Evolutionary conservation across 2,329 filamentous ascomycete species (phyloP).

Genomic region (Colletotrichum orbiculare): DNA sequence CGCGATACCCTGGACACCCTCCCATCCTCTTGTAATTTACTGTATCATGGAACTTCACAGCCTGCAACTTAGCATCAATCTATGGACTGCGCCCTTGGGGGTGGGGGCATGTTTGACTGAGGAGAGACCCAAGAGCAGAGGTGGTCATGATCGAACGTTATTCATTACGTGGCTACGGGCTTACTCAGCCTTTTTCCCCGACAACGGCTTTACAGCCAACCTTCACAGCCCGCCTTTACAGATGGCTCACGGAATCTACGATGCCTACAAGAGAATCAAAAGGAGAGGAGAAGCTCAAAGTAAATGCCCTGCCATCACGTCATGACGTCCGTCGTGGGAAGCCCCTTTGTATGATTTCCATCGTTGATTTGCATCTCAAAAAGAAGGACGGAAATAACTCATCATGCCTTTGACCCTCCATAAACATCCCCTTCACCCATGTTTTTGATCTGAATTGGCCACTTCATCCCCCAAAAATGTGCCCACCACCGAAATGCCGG

Average conservation of each 20-base stretch:
- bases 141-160: too few species aligned
- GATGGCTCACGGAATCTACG: conserved; percentile 7
- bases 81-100: too few species aligned
- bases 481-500: conserved; percentile 21
- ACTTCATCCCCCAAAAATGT: conserved; percentile 26
- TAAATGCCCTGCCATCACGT: conserved; percentile 11
- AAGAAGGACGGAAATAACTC: conserved; percentile 45
- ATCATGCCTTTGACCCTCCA: conserved; percentile 45
- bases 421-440: conserved; percentile 23
- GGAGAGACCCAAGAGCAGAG: too few species aligned
- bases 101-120: too few species aligned
- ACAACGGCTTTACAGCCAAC: not conserved
- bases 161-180: not conserved
- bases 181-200: not conserved
- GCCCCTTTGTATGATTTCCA: conserved; percentile 33
- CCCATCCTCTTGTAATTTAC: not conserved
- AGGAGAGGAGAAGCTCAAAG: not conserved
- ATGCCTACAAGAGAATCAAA: conserved; percentile 1
- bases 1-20: conserved; percentile 21
- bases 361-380: conserved; percentile 46
- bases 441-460: conserved; percentile 23
- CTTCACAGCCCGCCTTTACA: not conserved
- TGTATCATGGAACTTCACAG: too few species aligned
- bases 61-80: too few species aligned
- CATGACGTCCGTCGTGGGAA: conserved; percentile 34